phyloP scores from a whole-genome alignment of 2,329 filamentous ascomycete genomes.

The Claviceps citrina region DNA sequence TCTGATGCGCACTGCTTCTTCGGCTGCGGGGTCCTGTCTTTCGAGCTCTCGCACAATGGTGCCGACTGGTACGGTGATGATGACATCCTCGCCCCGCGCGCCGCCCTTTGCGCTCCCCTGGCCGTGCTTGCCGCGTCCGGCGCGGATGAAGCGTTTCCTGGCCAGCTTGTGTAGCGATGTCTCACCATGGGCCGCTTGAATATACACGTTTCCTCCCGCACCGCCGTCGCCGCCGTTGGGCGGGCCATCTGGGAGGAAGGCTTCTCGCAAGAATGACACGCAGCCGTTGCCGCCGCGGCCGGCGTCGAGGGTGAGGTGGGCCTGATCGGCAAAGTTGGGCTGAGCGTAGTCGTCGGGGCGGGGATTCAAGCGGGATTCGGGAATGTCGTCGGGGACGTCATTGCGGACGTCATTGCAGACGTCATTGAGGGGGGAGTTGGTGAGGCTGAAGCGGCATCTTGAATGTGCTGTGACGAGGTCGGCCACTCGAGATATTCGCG shows the following conservation, averaged over 20 bases:
- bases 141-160: conserved; percentile 57
- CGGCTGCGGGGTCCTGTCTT: conserved; percentile 59
- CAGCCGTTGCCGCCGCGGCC: conserved; percentile 82
- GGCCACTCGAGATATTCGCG: conserved; percentile 1
- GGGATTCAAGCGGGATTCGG: conserved; percentile 56
- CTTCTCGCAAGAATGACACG: conserved; percentile 84
- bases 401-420: no score
- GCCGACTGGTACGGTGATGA: conserved; percentile 83
- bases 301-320: conserved; percentile 59
- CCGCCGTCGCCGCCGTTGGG: conserved; percentile 92
- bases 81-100: conserved; percentile 67
- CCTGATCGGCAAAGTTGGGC: conserved; percentile 76
- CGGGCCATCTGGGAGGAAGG: conserved; percentile 75
- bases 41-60: conserved; percentile 76
- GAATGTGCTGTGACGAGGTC: background rate
- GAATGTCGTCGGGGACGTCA: conserved; percentile 22
- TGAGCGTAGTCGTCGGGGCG: conserved; percentile 69
- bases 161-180: conserved; percentile 88
- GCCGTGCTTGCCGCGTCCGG: conserved; percentile 61
- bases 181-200: conserved; percentile 81
- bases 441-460: conserved; percentile 6
- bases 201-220: conserved; percentile 80
- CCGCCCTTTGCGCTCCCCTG: conserved; percentile 61
- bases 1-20: conserved; percentile 34
- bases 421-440: conserved; percentile 19